Conservation (phyloP, 164 flowering plant species). For the Dillenia turbinata region DNA sequence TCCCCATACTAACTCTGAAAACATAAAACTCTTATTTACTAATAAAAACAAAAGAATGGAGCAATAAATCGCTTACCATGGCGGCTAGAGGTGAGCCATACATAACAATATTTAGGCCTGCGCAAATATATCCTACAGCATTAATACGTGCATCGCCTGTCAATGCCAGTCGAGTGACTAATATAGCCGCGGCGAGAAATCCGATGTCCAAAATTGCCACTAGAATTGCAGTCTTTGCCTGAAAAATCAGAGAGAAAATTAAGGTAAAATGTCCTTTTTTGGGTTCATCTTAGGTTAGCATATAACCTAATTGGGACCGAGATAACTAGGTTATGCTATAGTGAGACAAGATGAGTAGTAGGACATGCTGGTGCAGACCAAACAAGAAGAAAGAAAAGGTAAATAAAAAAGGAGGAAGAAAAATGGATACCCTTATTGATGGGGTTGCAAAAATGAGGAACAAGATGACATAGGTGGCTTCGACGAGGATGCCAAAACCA, state of each 20-base stretch:
- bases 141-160: constrained; percentile 22
- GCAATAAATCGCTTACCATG: constrained; percentile 29
- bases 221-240: constrained; percentile 30
- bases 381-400: neutral
- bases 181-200: constrained; percentile 21
- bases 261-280: neutral
- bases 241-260: neutral
- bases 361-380: too few species aligned
- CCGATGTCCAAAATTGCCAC: constrained; percentile 28
- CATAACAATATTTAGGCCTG: constrained; percentile 41
- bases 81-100: constrained; percentile 47
- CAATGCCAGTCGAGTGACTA: constrained; percentile 22
- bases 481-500: constrained; percentile 42
- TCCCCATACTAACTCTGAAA: too few species aligned
- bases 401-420: neutral
- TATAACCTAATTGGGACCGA: too few species aligned
- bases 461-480: constrained; percentile 29
- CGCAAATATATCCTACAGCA: constrained; percentile 30
- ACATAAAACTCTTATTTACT: too few species aligned
- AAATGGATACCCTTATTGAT: constrained; percentile 25
- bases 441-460: constrained; percentile 46
- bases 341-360: too few species aligned
- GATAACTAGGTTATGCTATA: too few species aligned
- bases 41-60: too few species aligned
- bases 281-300: too few species aligned